A percentile compares a stretch with the other conserved stretches of the same genome.
These are phyloP conservation scores for Populus tomentosa DNA, from an alignment of 441 rosid genomes.

Conservation along the genomic window DNA sequence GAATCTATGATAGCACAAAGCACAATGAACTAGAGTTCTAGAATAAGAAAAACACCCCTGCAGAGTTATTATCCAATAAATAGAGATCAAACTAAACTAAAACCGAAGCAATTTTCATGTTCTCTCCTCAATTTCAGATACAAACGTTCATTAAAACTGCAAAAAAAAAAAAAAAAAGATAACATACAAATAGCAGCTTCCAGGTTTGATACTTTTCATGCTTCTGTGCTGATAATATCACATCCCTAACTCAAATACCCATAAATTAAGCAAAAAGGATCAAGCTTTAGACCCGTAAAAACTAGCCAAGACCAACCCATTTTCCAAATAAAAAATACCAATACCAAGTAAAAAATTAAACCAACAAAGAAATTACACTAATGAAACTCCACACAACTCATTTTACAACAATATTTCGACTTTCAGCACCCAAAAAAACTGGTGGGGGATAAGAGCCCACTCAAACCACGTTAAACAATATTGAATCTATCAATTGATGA, in stretches of 20 bases:
- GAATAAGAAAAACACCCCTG: background rate
- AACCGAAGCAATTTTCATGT: background rate
- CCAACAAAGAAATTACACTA: background rate
- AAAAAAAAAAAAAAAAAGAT: background rate
- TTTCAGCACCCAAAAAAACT: background rate
- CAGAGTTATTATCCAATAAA: background rate
- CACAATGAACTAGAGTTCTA: conserved; percentile 13
- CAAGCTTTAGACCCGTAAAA: background rate
- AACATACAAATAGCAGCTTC: background rate
- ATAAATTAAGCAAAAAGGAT: background rate
- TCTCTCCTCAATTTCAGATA: background rate
- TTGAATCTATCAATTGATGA: background rate
- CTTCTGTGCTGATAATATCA: background rate
- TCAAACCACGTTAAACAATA: background rate
- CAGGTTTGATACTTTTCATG: background rate
- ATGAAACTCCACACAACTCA: background rate
- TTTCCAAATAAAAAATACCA: conserved; percentile 9
- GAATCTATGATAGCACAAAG: conserved; percentile 13
- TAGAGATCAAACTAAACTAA: background rate
- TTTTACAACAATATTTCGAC: background rate
- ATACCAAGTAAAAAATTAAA: background rate
- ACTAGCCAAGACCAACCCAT: conserved; percentile 10
- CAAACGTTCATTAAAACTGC: background rate
- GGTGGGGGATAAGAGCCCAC: background rate
- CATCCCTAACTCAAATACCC: background rate